These are phyloP conservation scores for Lophiotrema nucula DNA, from an alignment of 495 filamentous ascomycete genomes.

Conservation along the genomic window DNA sequence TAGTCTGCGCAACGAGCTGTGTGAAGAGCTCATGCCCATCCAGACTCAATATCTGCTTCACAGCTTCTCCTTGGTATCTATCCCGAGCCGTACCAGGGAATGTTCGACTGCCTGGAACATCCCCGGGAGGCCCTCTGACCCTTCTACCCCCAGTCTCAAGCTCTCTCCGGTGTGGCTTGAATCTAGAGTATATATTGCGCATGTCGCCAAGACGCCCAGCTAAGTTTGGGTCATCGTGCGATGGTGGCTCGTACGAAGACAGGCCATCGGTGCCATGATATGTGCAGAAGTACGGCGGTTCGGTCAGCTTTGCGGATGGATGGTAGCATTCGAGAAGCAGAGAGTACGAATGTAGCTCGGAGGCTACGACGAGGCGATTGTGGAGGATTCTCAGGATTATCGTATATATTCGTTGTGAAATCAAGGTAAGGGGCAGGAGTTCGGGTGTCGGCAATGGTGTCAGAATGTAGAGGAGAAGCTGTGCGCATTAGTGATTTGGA, in stretches of 20 bases:
- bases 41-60: conserved; percentile 60
- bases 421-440: conserved; percentile 59
- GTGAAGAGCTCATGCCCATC: conserved; percentile 69
- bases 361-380: conserved; percentile 58
- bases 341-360: conserved; percentile 56
- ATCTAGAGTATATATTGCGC: conserved; percentile 54
- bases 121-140: conserved; percentile 39
- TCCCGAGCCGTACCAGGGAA: conserved; percentile 27
- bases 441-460: conserved; percentile 55
- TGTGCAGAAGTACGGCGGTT: conserved; percentile 67
- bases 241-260: not conserved
- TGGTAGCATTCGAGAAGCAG: conserved; percentile 77
- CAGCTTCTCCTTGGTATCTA: conserved; percentile 37
- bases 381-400: conserved; percentile 67
- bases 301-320: conserved; percentile 64
- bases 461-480: conserved; percentile 71
- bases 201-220: conserved; percentile 42
- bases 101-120: conserved; percentile 44
- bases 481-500: conserved; percentile 1
- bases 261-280: conserved; percentile 61
- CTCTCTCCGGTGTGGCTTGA: conserved; percentile 56
- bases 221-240: conserved; percentile 28
- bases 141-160: conserved; percentile 42
- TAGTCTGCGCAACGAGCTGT: conserved; percentile 66
- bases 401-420: conserved; percentile 67